phyloP scores from a whole-genome alignment of 2,329 filamentous ascomycete genomes.

The Colletotrichum paranaense region DNA sequence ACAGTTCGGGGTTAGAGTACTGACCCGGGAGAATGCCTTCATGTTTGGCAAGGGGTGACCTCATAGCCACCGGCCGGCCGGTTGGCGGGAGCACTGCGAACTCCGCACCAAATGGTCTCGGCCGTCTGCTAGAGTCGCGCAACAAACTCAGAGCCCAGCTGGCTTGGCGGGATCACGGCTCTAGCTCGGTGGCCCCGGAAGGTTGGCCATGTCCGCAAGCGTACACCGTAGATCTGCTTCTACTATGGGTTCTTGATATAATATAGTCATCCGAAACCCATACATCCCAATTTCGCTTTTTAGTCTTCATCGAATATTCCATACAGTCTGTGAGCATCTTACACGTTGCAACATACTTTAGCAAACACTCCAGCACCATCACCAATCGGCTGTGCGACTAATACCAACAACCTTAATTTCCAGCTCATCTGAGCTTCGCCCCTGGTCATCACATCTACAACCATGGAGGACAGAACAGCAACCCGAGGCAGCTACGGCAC shows the following conservation, averaged over 20 bases:
- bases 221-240: background rate
- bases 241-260: conserved; percentile 6
- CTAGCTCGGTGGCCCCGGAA: conserved; percentile 6
- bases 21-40: background rate
- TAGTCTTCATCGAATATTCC: background rate
- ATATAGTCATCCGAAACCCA: conserved; percentile 4
- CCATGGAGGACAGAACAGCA: conserved; percentile 13
- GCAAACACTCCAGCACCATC: too few relatives aligned
- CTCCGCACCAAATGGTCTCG: conserved; percentile 11
- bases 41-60: conserved; percentile 16
- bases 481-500: conserved; percentile 13
- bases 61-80: conserved; percentile 27
- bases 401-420: background rate
- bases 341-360: background rate
- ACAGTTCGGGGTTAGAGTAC: background rate
- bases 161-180: conserved; percentile 8
- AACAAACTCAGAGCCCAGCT: background rate
- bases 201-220: conserved; percentile 20
- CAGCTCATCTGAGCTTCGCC: conserved; percentile 18
- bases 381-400: background rate
- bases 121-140: background rate
- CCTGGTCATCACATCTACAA: background rate
- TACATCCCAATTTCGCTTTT: background rate
- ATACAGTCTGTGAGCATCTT: background rate
- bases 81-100: conserved; percentile 19